A percentile compares a stretch with the other conserved stretches of the same genome.
These are phyloP conservation scores for Wallacemonas collosoma DNA, from an alignment of 208 protist genomes.

Conservation along the genomic window DNA sequence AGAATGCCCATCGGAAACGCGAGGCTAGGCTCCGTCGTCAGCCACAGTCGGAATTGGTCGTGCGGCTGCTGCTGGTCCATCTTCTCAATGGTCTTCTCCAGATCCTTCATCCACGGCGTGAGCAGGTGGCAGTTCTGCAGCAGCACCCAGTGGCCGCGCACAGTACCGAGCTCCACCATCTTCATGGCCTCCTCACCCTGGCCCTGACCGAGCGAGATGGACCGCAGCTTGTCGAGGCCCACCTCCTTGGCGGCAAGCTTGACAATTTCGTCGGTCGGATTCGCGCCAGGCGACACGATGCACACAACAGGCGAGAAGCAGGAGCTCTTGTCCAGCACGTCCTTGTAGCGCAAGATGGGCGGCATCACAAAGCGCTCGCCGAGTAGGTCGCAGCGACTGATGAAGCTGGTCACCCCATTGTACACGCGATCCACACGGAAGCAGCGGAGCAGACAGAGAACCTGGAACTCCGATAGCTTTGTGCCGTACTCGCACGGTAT, in stretches of 20 bases:
- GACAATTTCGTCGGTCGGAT: conserved; percentile 97
- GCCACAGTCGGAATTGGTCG: conserved; percentile 98
- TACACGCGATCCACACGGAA: conserved; percentile 98
- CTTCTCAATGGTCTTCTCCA: conserved; percentile 98
- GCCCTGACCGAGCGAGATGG: conserved; percentile 97
- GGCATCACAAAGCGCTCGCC: conserved; percentile 95
- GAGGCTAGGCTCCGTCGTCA: conserved; percentile 98
- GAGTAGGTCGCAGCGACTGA: conserved; percentile 91
- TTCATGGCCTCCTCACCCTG: conserved; percentile 97
- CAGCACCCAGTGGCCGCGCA: conserved; percentile 98
- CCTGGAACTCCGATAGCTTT: conserved; percentile 89
- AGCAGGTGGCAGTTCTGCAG: conserved; percentile 99
- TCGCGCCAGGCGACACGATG: conserved; percentile 98
- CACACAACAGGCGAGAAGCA: conserved; percentile 97
- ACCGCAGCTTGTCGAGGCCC: conserved; percentile 93
- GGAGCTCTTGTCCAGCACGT: conserved; percentile 94
- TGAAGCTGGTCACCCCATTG: conserved; percentile 94
- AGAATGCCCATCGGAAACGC: conserved; percentile 98
- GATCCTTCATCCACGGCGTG: conserved; percentile 96
- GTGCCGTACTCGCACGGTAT: conserved; percentile 83
- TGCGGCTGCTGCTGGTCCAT: conserved; percentile 94
- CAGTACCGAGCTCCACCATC: conserved; percentile 94
- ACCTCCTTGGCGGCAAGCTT: conserved; percentile 97
- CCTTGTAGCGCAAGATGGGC: conserved; percentile 96
- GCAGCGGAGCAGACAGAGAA: conserved; percentile 96